A percentile compares a stretch with the other conserved stretches of the same genome.
Evolutionary conservation across 805 yeast genomes (phyloP).

Genomic region (Sungouiozyma intestinalis): DNA sequence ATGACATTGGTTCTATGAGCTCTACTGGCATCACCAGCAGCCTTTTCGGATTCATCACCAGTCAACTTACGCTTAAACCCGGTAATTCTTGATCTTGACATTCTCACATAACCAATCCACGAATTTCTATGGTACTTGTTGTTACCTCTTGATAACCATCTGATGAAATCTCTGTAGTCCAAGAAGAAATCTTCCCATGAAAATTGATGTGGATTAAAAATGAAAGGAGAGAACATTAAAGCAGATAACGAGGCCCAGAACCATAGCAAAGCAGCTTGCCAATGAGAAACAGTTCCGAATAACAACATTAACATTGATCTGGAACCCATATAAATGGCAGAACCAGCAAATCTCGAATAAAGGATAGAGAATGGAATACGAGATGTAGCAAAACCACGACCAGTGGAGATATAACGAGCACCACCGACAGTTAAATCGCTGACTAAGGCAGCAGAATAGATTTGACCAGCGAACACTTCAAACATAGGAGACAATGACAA

Average conservation of each 20-base stretch:
- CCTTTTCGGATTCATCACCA: conserved; percentile 71
- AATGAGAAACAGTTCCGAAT: conserved; percentile 63
- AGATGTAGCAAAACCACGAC: conserved; percentile 78
- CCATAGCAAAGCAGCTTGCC: conserved; percentile 94
- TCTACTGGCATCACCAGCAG: conserved; percentile 75
- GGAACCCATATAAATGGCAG: conserved; percentile 78
- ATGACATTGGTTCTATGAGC: conserved; percentile 70
- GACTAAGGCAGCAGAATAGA: conserved; percentile 59
- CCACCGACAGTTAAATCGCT: conserved; percentile 75
- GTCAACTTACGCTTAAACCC: conserved; percentile 70
- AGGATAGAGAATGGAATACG: conserved; percentile 67
- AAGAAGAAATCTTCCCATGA: conserved; percentile 92
- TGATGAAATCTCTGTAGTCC: conserved; percentile 88
- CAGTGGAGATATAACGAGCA: conserved; percentile 78
- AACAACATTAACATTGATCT: conserved; percentile 62
- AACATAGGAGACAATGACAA: conserved; percentile 67
- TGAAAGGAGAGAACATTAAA: conserved; percentile 81
- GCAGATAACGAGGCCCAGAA: conserved; percentile 93
- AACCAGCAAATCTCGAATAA: conserved; percentile 70
- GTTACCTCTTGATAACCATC: conserved; percentile 88
- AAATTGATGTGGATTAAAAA: conserved; percentile 97
- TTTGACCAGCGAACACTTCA: conserved; percentile 75
- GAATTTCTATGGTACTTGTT: conserved; percentile 82
- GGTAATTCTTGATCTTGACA: conserved; percentile 74
- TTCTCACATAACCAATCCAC: conserved; percentile 77